These are phyloP conservation scores for Fallopia convolvulus DNA, from an alignment of 148 eudicot genomes.

Conservation along the genomic window DNA sequence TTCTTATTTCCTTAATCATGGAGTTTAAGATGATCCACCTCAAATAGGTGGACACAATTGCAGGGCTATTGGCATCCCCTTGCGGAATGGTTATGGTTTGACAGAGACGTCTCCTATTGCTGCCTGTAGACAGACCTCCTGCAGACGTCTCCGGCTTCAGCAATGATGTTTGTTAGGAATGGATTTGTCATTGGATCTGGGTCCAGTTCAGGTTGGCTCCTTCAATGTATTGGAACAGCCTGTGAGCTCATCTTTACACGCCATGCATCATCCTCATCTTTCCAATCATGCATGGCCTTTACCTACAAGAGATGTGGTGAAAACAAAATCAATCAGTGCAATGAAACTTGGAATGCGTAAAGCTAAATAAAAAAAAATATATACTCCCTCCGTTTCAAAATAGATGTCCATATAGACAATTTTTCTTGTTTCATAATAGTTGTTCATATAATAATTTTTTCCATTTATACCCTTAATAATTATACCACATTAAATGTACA, in stretches of 20 bases:
- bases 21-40: not conserved
- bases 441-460: no score
- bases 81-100: conserved; percentile 90
- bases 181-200: conserved; percentile 65
- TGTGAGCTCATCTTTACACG: conserved; percentile 10
- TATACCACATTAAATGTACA: no score
- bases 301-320: no score
- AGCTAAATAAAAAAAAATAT: no score
- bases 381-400: no score
- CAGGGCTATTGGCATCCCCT: conserved; percentile 72
- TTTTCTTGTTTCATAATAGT: no score
- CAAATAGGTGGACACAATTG: conserved; percentile 8
- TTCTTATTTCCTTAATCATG: conserved; percentile 8
- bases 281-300: no score
- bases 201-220: conserved; percentile 84
- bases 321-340: no score
- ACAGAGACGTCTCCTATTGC: conserved; percentile 87
- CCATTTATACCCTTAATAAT: no score
- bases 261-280: no score
- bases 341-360: no score
- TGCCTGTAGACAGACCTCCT: conserved; percentile 51
- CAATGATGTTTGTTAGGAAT: conserved; percentile 63
- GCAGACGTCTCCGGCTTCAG: conserved; percentile 60
- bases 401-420: no score
- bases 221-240: conserved; percentile 76